A percentile compares a stretch with the other conserved stretches of the same genome.
Conservation (phyloP, 306 rosid species). For the Malus sieversii region DNA sequence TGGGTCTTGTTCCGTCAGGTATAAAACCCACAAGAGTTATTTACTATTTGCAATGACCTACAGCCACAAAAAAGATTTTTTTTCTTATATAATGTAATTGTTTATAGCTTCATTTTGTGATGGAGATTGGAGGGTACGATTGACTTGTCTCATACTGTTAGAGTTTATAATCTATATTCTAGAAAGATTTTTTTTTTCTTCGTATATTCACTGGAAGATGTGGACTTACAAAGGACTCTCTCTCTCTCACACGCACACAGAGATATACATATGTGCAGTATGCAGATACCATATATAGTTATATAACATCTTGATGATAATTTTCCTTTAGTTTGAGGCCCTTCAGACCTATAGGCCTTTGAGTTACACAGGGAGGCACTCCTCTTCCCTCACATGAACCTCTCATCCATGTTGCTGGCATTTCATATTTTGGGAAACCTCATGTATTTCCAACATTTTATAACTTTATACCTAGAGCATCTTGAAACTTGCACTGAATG, state of each 20-base stretch:
- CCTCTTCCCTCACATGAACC: background rate
- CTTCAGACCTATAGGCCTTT: background rate
- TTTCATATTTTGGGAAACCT: background rate
- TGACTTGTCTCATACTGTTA: background rate
- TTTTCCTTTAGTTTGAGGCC: background rate
- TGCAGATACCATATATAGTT: background rate
- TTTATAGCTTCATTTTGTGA: background rate
- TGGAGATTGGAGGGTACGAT: background rate
- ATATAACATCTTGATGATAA: background rate
- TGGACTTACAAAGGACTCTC: background rate
- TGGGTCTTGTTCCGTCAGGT: slow-evolving; percentile 99
- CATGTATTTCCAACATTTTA: background rate
- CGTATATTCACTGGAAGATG: background rate
- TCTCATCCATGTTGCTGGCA: background rate
- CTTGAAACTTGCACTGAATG: background rate
- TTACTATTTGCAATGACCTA: background rate
- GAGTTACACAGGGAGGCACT: background rate
- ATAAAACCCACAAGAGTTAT: slow-evolving; percentile 8
- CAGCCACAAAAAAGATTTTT: background rate
- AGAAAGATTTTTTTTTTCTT: background rate
- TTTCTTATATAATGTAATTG: background rate
- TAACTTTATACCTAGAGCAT: background rate
- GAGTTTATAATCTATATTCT: background rate
- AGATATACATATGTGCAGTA: background rate
- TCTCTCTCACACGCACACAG: background rate